Percentiles rank a stretch among this genome's conserved stretches.
phyloP scores from a whole-genome alignment of 352 stramenopile species.

The Thalassiosira mediterranea region DNA sequence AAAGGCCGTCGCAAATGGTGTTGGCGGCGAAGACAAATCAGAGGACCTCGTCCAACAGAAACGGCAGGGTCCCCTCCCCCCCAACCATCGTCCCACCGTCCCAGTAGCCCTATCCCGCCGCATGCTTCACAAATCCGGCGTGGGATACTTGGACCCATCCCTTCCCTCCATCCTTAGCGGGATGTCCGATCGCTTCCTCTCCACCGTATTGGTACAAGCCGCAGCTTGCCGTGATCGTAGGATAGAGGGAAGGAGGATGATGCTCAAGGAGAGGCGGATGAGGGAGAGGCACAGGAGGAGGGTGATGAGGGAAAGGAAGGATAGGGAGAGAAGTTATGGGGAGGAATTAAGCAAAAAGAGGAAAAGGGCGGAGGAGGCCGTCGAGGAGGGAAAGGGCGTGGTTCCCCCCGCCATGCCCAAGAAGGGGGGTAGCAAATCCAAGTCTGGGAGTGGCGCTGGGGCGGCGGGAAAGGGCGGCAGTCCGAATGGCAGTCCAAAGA shows the following conservation, averaged over 20 bases:
- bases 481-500: no score
- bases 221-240: slow-evolving; percentile 74
- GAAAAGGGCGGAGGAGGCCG: slow-evolving; percentile 11
- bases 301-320: slow-evolving; percentile 30
- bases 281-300: slow-evolving; percentile 59
- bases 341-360: slow-evolving; percentile 46
- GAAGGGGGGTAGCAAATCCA: slow-evolving; percentile 3
- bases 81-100: slow-evolving; percentile 60
- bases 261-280: slow-evolving; percentile 33
- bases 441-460: no score
- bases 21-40: no score
- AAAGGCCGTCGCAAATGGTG: neutral
- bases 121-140: slow-evolving; percentile 68
- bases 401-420: slow-evolving; percentile 4
- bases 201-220: slow-evolving; percentile 75
- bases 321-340: slow-evolving; percentile 29
- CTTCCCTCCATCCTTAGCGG: slow-evolving; percentile 60
- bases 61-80: no score
- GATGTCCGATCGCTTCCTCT: slow-evolving; percentile 75
- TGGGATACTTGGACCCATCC: slow-evolving; percentile 74
- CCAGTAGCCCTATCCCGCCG: slow-evolving; percentile 67
- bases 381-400: slow-evolving; percentile 5
- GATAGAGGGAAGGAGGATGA: slow-evolving; percentile 65
- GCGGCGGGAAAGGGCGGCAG: no score
- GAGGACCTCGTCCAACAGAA: no score